phyloP scores from a whole-genome alignment of 768 basidiomycete species.

The Saitozyma sp. region DNA sequence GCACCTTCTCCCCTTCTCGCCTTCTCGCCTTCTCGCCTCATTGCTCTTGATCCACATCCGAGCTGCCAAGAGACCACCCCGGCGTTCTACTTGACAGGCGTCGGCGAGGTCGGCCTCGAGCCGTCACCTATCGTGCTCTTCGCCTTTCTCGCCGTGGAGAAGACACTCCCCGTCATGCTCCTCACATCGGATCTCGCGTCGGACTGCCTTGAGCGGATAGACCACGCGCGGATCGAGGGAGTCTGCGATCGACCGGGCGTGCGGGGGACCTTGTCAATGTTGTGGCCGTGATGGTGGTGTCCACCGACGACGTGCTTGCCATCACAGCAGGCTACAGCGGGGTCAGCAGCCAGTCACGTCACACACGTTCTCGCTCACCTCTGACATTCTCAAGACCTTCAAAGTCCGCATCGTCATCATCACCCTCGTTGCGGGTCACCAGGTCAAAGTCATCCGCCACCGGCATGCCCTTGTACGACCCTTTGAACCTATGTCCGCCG shows the following conservation, averaged over 20 bases:
- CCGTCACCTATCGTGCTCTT: too few relatives aligned
- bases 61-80: too few relatives aligned
- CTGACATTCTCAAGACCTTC: slow-evolving; percentile 95
- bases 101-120: too few relatives aligned
- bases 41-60: too few relatives aligned
- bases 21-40: too few relatives aligned
- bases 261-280: slow-evolving; percentile 3
- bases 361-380: slow-evolving; percentile 49
- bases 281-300: slow-evolving; percentile 34
- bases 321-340: slow-evolving; percentile 44
- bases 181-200: too few relatives aligned
- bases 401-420: slow-evolving; percentile 64
- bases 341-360: neutral
- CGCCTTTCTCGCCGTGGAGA: too few relatives aligned
- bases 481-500: slow-evolving; percentile 45
- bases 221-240: slow-evolving; percentile 17
- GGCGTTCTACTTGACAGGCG: too few relatives aligned
- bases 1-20: too few relatives aligned
- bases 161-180: too few relatives aligned
- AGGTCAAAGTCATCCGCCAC: slow-evolving; percentile 42
- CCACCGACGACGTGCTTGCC: slow-evolving; percentile 47
- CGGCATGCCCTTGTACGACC: slow-evolving; percentile 32
- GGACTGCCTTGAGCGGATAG: slow-evolving; percentile 3
- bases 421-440: slow-evolving; percentile 46
- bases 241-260: slow-evolving; percentile 12